Conservation (phyloP, 2,329 filamentous ascomycete species). For the Trichophyton equinum region DNA sequence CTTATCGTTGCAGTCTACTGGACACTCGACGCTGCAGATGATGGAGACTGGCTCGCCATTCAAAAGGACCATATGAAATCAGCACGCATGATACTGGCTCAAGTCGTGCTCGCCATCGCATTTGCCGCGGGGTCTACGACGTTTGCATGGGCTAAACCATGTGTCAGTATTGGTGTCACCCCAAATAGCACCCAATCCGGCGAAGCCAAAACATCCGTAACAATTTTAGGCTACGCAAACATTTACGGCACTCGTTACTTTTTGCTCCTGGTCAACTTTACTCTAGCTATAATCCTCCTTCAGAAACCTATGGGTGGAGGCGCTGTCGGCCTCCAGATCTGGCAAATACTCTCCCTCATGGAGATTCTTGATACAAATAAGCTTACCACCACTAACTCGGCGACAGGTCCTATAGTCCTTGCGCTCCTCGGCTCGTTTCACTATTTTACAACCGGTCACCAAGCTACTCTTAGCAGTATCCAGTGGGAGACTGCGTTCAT, state of each 20-base stretch:
- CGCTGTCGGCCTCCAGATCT: conserved; percentile 66
- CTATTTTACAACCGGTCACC: conserved; percentile 96
- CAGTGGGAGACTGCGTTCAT: conserved; percentile 97
- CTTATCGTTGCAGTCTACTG: conserved; percentile 70
- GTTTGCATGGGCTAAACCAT: conserved; percentile 75
- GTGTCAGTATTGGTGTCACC: conserved; percentile 57
- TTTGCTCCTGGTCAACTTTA: conserved; percentile 65
- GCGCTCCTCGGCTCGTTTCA: conserved; percentile 85
- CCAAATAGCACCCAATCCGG: conserved; percentile 34
- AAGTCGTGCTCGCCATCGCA: conserved; percentile 64
- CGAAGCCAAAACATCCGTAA: conserved; percentile 41
- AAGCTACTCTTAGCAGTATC: conserved; percentile 73
- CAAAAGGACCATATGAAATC: conserved; percentile 55
- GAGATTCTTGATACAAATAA: conserved; percentile 52
- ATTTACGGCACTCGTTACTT: conserved; percentile 86
- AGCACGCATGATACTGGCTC: conserved; percentile 63
- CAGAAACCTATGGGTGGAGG: conserved; percentile 92
- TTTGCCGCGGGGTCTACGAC: conserved; percentile 74
- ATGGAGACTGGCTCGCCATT: conserved; percentile 64
- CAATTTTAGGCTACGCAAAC: conserved; percentile 83
- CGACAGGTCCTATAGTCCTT: conserved; percentile 73
- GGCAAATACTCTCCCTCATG: conserved; percentile 71
- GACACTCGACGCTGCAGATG: conserved; percentile 74
- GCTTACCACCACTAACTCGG: conserved; percentile 45
- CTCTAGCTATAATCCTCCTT: conserved; percentile 63